A percentile compares a stretch with the other conserved stretches of the same genome.
phyloP scores from a whole-genome alignment of 371 early-diverging fungal species.

The Mycotypha africana region DNA sequence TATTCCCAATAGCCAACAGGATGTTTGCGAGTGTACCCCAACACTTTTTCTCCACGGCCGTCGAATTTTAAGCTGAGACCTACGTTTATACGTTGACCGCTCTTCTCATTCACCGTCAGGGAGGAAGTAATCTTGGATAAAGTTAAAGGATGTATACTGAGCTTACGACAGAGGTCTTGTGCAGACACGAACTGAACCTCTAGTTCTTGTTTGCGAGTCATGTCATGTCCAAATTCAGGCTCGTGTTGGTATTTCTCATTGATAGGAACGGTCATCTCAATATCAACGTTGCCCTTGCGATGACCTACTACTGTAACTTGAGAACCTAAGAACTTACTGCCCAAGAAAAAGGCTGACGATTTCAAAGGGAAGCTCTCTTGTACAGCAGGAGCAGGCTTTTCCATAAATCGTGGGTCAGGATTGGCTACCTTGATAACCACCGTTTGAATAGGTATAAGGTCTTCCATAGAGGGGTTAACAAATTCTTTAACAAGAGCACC shows the following conservation, averaged over 20 bases:
- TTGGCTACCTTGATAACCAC: slow-evolving; percentile 53
- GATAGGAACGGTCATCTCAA: slow-evolving; percentile 39
- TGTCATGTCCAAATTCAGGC: slow-evolving; percentile 52
- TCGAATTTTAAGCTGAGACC: slow-evolving; percentile 93
- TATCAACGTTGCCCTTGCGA: slow-evolving; percentile 39
- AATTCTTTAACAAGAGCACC: slow-evolving; percentile 87
- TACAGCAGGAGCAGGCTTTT: slow-evolving; percentile 49
- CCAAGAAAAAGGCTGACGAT: slow-evolving; percentile 67
- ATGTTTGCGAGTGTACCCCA: slow-evolving; percentile 79
- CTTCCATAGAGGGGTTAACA: slow-evolving; percentile 56
- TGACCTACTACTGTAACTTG: slow-evolving; percentile 69
- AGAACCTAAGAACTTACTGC: slow-evolving; percentile 62
- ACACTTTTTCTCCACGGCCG: slow-evolving; percentile 73
- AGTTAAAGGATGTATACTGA: slow-evolving; percentile 55
- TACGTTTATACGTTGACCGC: slow-evolving; percentile 61
- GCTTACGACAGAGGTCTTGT: slow-evolving; percentile 55
- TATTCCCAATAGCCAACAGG: slow-evolving; percentile 79
- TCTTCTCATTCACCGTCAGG: slow-evolving; percentile 57
- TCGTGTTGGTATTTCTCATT: slow-evolving; percentile 20
- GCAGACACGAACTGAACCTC: slow-evolving; percentile 57
- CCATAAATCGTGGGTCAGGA: slow-evolving; percentile 71
- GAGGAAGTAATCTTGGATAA: slow-evolving; percentile 83
- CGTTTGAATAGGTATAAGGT: slow-evolving; percentile 65
- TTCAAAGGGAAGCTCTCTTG: slow-evolving; percentile 64
- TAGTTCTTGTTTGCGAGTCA: slow-evolving; percentile 37